Evolutionary conservation across 2,329 filamentous ascomycete genomes (phyloP), one percentile per base, ranked within the genome.

Genomic region (Microdochium bolleyi): DNA sequence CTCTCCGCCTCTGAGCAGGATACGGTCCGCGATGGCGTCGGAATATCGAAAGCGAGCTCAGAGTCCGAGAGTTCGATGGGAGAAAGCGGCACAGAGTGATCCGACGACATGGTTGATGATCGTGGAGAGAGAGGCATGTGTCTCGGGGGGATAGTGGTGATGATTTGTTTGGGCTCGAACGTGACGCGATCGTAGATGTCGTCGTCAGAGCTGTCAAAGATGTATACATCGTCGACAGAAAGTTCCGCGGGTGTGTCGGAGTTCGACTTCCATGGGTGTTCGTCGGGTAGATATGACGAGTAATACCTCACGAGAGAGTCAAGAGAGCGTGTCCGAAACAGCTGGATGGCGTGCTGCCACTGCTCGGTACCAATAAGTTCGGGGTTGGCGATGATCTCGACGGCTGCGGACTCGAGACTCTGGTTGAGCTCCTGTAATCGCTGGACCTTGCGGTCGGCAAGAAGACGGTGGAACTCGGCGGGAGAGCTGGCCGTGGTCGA

Each of bases 301-400:
- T 82, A 83, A 62, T 79, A 82, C 57, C 79, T 73, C 56, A 83
- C 77, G 55, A 83, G 76, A 19, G 79, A 82, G 64, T 83, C 80
- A 53, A 82, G 75, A 2, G 78, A 82, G 60, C 72, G 76, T 10
- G 79, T 79, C 14, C 80, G 76, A 61, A 83, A 83, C 52, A 83
- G 75, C 61, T 83, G 79, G 25, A 82, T 62, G 24, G 80, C 80
- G 57, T 76, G 68, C 57, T 79, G 73, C 80, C 80, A 83, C 67
- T 82, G 79, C 19, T 79, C 71, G 49, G 77, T 79, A 53, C 77
- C 79, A 66, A 83, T 78, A 57, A 83, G 70, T 52, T 71, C 71
- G 16, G 80, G 79, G 67, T 82, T 82, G 61, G 75, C 78, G 58
- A 83, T 79, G 62, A 83, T 83, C 67, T 83, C 79, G 58, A 80